phyloP scores from a whole-genome alignment of 768 basidiomycete genomes.

The Chlorophyllum brunneum region DNA sequence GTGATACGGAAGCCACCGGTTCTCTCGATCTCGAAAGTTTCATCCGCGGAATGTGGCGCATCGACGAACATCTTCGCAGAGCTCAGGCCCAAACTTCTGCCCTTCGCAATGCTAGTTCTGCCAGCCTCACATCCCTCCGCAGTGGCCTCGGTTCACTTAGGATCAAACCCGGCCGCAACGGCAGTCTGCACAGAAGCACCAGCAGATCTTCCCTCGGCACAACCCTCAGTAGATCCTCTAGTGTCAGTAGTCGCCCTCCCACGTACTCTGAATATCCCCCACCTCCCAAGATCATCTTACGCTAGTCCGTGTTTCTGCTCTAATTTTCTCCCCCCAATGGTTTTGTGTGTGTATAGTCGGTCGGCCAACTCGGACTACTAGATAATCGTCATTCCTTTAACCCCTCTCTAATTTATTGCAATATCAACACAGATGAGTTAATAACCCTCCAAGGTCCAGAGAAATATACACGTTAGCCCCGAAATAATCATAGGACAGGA shows the following conservation, averaged over 20 bases:
- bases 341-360: background rate
- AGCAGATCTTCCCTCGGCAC: conserved; percentile 7
- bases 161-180: background rate
- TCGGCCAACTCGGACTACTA: background rate
- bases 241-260: background rate
- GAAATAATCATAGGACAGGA: conserved; percentile 28
- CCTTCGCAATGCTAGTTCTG: conserved; percentile 7
- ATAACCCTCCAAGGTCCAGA: background rate
- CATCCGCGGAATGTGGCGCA: conserved; percentile 79
- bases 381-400: conserved; percentile 7
- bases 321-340: background rate
- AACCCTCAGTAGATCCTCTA: conserved; percentile 6
- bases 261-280: conserved; percentile 2
- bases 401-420: background rate
- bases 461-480: too few species aligned
- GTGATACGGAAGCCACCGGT: conserved; percentile 52
- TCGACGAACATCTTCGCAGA: conserved; percentile 78
- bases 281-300: conserved; percentile 9
- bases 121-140: conserved; percentile 8
- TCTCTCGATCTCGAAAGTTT: conserved; percentile 65
- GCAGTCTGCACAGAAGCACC: background rate
- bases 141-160: conserved; percentile 3
- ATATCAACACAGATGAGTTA: too few species aligned
- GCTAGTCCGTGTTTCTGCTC: background rate
- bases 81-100: conserved; percentile 34